Conservation (phyloP, 164 flowering plant genomes). For the Aristolochia contorta region DNA sequence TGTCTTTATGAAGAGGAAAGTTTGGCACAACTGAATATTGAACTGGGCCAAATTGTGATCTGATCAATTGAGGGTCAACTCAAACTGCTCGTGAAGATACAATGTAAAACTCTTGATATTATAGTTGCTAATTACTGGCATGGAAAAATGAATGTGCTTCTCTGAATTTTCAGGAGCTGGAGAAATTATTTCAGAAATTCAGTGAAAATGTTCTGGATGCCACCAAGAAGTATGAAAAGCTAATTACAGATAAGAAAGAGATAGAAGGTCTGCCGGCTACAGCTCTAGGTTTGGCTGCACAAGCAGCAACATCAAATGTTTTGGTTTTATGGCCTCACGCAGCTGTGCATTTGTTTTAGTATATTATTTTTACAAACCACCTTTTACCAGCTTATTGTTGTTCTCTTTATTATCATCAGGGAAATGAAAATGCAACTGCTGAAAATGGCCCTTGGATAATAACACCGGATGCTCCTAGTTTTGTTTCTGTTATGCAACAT, state of each 20-base stretch:
- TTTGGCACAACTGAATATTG: not conserved
- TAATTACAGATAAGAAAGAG: constrained; percentile 75
- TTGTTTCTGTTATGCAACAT: constrained; percentile 89
- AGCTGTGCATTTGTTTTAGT: not conserved
- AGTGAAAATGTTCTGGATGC: constrained; percentile 87
- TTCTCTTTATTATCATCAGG: constrained; percentile 28
- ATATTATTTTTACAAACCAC: not conserved
- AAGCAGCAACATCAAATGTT: constrained; percentile 89
- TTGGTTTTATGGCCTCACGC: not conserved
- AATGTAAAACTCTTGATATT: too few species aligned
- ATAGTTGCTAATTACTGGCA: too few species aligned
- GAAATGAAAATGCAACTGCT: constrained; percentile 86
- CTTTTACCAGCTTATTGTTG: not conserved
- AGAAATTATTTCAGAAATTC: constrained; percentile 72
- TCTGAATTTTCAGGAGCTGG: constrained; percentile 51
- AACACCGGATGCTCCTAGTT: constrained; percentile 91
- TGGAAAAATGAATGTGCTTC: too few species aligned
- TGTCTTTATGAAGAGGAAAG: not conserved
- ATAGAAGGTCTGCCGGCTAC: constrained; percentile 90
- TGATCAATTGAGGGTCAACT: too few species aligned
- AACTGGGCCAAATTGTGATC: too few species aligned
- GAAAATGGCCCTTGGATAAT: constrained; percentile 96
- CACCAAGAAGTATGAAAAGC: constrained; percentile 86
- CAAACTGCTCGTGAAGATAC: too few species aligned
- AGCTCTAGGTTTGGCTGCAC: constrained; percentile 84